phyloP scores from a whole-genome alignment of 2,329 filamentous ascomycete genomes.

The Cladosporium sp. region DNA sequence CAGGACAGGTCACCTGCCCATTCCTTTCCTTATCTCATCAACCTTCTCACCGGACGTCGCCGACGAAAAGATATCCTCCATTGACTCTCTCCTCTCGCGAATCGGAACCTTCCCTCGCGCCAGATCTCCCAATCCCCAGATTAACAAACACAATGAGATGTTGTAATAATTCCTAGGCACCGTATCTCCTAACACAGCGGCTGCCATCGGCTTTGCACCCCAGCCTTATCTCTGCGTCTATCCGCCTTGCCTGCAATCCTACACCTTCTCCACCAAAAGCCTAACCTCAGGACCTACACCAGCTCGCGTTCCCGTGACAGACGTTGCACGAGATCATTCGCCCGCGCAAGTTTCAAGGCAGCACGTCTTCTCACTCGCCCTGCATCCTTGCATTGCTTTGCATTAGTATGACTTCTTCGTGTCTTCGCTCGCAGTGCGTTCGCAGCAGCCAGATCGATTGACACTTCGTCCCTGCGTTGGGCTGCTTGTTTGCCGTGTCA shows the following conservation, averaged over 20 bases:
- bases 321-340: background rate
- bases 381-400: background rate
- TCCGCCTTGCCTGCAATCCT: background rate
- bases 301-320: background rate
- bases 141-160: too few species aligned
- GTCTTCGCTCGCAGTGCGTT: slow-evolving; percentile 7
- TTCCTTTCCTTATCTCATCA: slow-evolving; percentile 8
- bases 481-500: too few species aligned
- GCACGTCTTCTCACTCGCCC: background rate
- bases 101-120: background rate
- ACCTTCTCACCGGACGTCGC: background rate
- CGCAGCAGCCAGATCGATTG: too few species aligned
- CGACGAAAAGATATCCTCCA: background rate
- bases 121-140: too few species aligned
- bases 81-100: background rate
- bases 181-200: background rate
- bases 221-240: background rate
- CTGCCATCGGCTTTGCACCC: background rate
- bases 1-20: background rate
- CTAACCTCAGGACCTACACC: background rate
- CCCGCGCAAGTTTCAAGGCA: background rate
- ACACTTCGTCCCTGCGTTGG: too few species aligned
- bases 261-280: too few species aligned
- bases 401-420: background rate
- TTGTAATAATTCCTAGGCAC: too few species aligned